Conservation (phyloP, 192 early-diverging fungal species). For the Gonapodya sp. region DNA sequence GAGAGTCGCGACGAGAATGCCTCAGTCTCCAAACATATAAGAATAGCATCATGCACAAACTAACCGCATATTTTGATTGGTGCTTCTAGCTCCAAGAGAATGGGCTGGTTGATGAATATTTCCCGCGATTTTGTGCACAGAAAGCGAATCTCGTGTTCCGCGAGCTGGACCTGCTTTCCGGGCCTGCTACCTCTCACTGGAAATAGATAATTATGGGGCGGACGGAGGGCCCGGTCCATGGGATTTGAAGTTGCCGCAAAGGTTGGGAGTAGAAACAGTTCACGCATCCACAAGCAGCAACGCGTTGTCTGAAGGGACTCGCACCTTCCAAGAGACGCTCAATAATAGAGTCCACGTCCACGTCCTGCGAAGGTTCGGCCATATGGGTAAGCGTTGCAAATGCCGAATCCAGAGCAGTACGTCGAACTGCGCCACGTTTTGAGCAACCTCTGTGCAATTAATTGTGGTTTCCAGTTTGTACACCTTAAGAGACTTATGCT, state of each 20-base stretch:
- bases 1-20: background rate
- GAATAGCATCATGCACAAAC: too few species aligned
- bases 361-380: constrained; percentile 31
- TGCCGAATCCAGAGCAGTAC: too few species aligned
- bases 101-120: constrained; percentile 88
- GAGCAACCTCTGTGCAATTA: too few species aligned
- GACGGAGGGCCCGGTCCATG: constrained; percentile 8
- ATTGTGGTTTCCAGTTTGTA: too few species aligned
- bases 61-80: constrained; percentile 93
- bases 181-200: constrained; percentile 89
- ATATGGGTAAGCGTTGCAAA: too few species aligned
- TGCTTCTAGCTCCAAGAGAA: constrained; percentile 85
- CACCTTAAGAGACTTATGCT: too few species aligned
- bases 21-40: constrained; percentile 9
- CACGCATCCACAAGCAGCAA: constrained; percentile 2
- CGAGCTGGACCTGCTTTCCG: constrained; percentile 91
- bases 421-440: too few species aligned
- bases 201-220: background rate
- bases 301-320: background rate
- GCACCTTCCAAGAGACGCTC: constrained; percentile 83
- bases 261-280: constrained; percentile 10
- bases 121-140: constrained; percentile 89
- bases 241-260: constrained; percentile 5
- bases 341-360: constrained; percentile 84
- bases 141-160: constrained; percentile 89